Evolutionary conservation across 768 basidiomycete genomes (phyloP).

Genomic region (Ramaria sp.): DNA sequence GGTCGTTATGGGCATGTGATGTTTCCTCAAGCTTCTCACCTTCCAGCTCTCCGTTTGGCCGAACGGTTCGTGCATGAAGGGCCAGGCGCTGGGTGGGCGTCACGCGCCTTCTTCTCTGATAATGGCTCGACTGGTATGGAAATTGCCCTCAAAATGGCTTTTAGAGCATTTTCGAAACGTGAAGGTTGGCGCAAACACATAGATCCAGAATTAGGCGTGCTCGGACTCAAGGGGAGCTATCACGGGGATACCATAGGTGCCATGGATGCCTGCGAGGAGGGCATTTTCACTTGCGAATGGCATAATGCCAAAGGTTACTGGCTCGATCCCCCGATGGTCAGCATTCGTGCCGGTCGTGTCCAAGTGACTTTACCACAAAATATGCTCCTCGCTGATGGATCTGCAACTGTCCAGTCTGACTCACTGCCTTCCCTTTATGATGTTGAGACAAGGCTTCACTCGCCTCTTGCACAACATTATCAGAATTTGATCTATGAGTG

Average conservation of each 20-base stretch:
- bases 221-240: slow-evolving; percentile 88
- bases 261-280: slow-evolving; percentile 86
- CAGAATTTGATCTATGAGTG: slow-evolving; percentile 41
- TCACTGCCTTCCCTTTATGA: slow-evolving; percentile 60
- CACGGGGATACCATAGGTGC: slow-evolving; percentile 97
- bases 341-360: slow-evolving; percentile 48
- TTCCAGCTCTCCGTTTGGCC: slow-evolving; percentile 74
- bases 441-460: slow-evolving; percentile 45
- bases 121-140: slow-evolving; percentile 96
- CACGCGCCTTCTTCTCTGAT: slow-evolving; percentile 85
- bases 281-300: slow-evolving; percentile 94
- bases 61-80: slow-evolving; percentile 65
- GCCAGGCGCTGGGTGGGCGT: slow-evolving; percentile 87
- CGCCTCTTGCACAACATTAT: slow-evolving; percentile 57
- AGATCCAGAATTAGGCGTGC: slow-evolving; percentile 46
- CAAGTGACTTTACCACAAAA: slow-evolving; percentile 43
- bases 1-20: slow-evolving; percentile 97
- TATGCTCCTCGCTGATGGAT: slow-evolving; percentile 20
- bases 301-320: slow-evolving; percentile 86
- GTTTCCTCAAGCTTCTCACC: slow-evolving; percentile 82
- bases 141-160: slow-evolving; percentile 95
- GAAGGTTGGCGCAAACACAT: slow-evolving; percentile 22
- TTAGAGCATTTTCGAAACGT: slow-evolving; percentile 50
- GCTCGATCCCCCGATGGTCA: slow-evolving; percentile 82
- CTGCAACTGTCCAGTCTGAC: slow-evolving; percentile 22